Evolutionary conservation across 2,329 filamentous ascomycete genomes (phyloP), one percentile per base, ranked within the genome.

Genomic region (Pyrenophora seminiperda): DNA sequence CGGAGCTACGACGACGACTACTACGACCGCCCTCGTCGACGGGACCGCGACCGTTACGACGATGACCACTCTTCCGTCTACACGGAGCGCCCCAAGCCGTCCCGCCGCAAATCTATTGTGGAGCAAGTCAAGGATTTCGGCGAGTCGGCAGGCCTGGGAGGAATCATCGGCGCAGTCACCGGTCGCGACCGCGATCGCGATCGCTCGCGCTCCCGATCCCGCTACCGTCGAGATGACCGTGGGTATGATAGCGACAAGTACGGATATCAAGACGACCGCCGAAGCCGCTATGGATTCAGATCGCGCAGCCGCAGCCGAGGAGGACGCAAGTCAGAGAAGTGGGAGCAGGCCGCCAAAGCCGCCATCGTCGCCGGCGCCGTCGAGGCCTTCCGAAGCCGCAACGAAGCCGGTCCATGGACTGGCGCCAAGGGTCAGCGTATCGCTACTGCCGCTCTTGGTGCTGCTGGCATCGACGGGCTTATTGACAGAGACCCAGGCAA

Each of bases 401-500:
- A 93, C 66, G 89, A 94, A 56, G 89, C 91, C 2, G 93, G 93
- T 46, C 84, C 87, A 34, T 97, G 92, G 91, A 88, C 87, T 57
- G 93, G 92, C 30, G 88, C 90, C 56, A 97, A 97, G 76, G 90
- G 91, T 59, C 94, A 91, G 78, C 90, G 93, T 43, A 84, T 97
- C 53, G 82, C 96, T 40, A 97, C 93, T 17, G 92, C 91, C 39
- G 93, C 93, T 29, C 74, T 86, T 20, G 88, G 90, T 74, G 91
- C 93, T 52, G 93, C 90, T 60, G 89, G 91, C 50, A 88, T 96
- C 54, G 91, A 97, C 72, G 87, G 86, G 18, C 82, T 91, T 33
- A 79, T 87, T 48, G 84, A 86, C 59, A 78, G 78, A 42, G 82
- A 91, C 63, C 81, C 86, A 5, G 84, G 87, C 62, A 86, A 90